phyloP scores from a whole-genome alignment of 441 rosid genomes.

The Adansonia rubrostipa region DNA sequence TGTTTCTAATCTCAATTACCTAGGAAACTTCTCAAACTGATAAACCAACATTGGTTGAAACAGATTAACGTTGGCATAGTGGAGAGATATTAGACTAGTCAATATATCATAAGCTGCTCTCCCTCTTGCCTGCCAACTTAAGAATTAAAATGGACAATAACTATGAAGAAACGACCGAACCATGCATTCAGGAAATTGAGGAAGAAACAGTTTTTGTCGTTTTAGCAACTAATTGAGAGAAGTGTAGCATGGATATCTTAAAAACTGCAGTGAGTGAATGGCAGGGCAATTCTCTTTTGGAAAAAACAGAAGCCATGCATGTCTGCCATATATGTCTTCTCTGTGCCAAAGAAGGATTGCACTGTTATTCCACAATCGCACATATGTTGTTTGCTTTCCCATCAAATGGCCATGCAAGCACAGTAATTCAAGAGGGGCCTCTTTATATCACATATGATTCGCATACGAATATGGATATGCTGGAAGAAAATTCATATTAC shows the following conservation, averaged over 20 bases:
- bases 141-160: constrained; percentile 20
- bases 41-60: background rate
- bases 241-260: background rate
- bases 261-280: constrained; percentile 35
- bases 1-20: background rate
- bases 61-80: background rate
- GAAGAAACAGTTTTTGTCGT: too few species aligned
- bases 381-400: constrained; percentile 2
- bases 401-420: background rate
- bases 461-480: constrained; percentile 47
- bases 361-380: constrained; percentile 31
- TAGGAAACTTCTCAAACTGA: background rate
- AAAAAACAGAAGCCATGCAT: constrained; percentile 26
- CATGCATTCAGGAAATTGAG: constrained; percentile 7
- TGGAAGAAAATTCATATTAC: background rate
- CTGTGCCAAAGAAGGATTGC: constrained; percentile 33
- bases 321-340: background rate
- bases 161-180: background rate
- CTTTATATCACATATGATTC: constrained; percentile 34
- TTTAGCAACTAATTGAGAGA: background rate
- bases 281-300: constrained; percentile 78
- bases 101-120: background rate
- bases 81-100: background rate
- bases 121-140: background rate
- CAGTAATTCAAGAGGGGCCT: background rate